phyloP scores from a whole-genome alignment of 2,329 filamentous ascomycete genomes.

The Diaporthe velutina region DNA sequence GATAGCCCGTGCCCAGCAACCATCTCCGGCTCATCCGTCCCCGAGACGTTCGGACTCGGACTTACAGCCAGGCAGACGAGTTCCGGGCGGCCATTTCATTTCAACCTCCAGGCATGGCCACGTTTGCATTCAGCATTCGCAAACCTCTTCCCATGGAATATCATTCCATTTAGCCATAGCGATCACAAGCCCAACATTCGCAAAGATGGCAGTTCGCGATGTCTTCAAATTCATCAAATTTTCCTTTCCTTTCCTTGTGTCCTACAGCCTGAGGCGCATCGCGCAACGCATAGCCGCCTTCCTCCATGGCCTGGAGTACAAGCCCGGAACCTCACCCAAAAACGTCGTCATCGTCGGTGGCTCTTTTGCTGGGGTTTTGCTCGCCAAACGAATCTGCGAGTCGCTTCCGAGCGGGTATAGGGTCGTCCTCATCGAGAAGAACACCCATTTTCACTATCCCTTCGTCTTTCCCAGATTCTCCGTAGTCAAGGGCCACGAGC shows the following conservation, averaged over 20 bases:
- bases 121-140: not conserved
- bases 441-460: conserved; percentile 71
- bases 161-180: no score
- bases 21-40: not conserved
- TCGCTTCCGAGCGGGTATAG: conserved; percentile 62
- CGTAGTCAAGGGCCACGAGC: conserved; percentile 67
- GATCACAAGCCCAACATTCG: not conserved
- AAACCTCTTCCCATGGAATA: no score
- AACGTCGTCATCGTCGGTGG: conserved; percentile 70
- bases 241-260: not conserved
- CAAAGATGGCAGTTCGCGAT: conserved; percentile 16
- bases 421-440: conserved; percentile 70
- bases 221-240: conserved; percentile 21
- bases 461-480: conserved; percentile 72
- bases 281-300: not conserved
- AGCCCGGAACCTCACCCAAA: conserved; percentile 41
- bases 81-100: not conserved
- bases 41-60: not conserved
- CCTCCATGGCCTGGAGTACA: conserved; percentile 16
- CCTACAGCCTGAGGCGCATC: not conserved
- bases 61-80: not conserved
- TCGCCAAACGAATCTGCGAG: conserved; percentile 62
- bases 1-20: not conserved
- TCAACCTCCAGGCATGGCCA: not conserved
- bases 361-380: conserved; percentile 66